Evolutionary conservation across 148 eudicot genomes (phyloP).

Genomic region (Simmondsia chinensis): DNA sequence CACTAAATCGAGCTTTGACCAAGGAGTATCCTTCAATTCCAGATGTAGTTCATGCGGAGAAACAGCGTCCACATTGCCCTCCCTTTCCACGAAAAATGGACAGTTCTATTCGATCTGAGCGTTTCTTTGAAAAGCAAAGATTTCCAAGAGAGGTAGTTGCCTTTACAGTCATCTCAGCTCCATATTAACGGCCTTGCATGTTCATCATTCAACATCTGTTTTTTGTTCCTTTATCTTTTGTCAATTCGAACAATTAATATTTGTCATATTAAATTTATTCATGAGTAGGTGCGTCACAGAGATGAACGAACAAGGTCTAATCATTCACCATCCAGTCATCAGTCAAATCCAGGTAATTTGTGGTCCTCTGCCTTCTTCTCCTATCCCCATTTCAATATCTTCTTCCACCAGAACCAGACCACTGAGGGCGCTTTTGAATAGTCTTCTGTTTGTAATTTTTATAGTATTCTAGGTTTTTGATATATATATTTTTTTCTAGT

Average conservation of each 20-base stretch:
- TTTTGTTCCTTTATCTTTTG: too few species aligned
- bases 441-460: too few species aligned
- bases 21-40: slow-evolving; percentile 40
- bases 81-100: slow-evolving; percentile 59
- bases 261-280: not conserved
- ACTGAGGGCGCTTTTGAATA: too few species aligned
- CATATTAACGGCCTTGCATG: too few species aligned
- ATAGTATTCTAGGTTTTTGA: too few species aligned
- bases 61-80: slow-evolving; percentile 49
- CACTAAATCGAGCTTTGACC: slow-evolving; percentile 27
- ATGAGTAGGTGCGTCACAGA: slow-evolving; percentile 57
- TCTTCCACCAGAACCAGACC: too few species aligned
- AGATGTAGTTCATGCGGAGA: slow-evolving; percentile 48
- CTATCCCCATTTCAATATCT: too few species aligned
- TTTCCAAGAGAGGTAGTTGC: slow-evolving; percentile 79
- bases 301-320: slow-evolving; percentile 52
- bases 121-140: slow-evolving; percentile 51
- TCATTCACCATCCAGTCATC: slow-evolving; percentile 30
- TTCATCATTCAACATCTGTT: too few species aligned
- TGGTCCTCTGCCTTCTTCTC: too few species aligned
- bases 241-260: too few species aligned
- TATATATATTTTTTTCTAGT: too few species aligned
- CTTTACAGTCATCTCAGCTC: too few species aligned
- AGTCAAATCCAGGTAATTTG: slow-evolving; percentile 58
- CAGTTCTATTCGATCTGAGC: slow-evolving; percentile 37